Evolutionary conservation across 1,284 basidiomycete species (phyloP), one percentile per base, ranked within the genome.

Genomic region (Rhodotorula mucilaginosa): DNA sequence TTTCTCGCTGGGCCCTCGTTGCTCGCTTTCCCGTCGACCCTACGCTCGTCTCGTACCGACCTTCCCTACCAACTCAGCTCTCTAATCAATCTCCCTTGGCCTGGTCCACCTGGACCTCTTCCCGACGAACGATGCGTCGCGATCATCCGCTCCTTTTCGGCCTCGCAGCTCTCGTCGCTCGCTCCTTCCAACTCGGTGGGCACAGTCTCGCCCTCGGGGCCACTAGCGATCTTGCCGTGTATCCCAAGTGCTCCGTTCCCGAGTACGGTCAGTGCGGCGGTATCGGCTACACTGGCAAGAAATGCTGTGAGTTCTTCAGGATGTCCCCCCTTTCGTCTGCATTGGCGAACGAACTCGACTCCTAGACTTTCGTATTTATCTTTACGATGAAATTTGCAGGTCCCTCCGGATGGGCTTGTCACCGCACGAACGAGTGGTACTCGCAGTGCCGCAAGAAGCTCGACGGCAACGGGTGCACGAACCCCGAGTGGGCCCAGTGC

Each of bases 401-500:
- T 44, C 58, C 58, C 5, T 6, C 5, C 4, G 46, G 46, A 23
- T 60, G 58, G 58, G 58, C 58, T 26, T 60, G 58, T 31, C 23
- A 18, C 39, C 46, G 47, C 6, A 16, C 23, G 44, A 60, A 46
- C 12, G 58, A 60, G 44, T 60, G n/a, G 44, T 60, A 46, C 58
- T 46, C 44, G 44, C 58, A 26, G 23, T 60, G 58, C 44, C 23
- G 26, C 23, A 23, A 44, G n/a, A 47, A n/a, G 44, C 58, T 60
- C 58, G 58, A 60, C 58, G 21, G 16, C 15, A 21, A 46, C 39
- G 58, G 58, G 13, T 60, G 58, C 44, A 60, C 44, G 44, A 60
- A 60, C 58, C n/a, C n/a, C 58, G 58, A 47, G 5, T 60, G 46
- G 44, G 39, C 58, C 12, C 58, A 60, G 44, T 60, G 58, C 44